A percentile compares a stretch with the other conserved stretches of the same genome.
Conservation (phyloP, 164 flowering plant species). For the Amborella trichopoda region DNA sequence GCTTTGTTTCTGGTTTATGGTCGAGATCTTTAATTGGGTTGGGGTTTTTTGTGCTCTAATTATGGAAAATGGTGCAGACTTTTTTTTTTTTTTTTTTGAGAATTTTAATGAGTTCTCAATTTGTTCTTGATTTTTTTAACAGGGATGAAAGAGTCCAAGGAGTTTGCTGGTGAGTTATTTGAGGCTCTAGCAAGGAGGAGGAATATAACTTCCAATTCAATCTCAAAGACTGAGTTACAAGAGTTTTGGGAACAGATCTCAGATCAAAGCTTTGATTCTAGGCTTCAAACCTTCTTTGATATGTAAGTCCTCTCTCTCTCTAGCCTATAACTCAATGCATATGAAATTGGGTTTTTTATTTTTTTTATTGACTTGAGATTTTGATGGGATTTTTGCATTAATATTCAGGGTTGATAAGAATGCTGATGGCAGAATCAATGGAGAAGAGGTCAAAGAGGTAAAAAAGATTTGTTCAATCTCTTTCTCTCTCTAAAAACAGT, state of each 20-base stretch:
- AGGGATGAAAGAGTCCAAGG: constrained; percentile 60
- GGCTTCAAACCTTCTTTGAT: constrained; percentile 66
- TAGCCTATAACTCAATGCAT: too few relatives aligned
- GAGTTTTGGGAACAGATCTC: constrained; percentile 62
- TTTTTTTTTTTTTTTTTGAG: too few relatives aligned
- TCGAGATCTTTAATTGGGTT: too few relatives aligned
- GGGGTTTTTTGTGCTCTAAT: too few relatives aligned
- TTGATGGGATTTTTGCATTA: background rate
- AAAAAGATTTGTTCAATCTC: background rate
- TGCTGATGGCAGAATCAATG: constrained; percentile 70
- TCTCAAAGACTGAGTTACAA: constrained; percentile 27
- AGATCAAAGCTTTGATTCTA: constrained; percentile 59
- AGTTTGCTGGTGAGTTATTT: constrained; percentile 44
- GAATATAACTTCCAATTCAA: constrained; percentile 19
- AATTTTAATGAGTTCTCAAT: background rate
- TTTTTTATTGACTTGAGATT: background rate
- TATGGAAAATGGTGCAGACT: too few relatives aligned
- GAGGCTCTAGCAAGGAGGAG: constrained; percentile 42
- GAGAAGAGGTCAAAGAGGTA: constrained; percentile 77
- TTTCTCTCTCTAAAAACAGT: background rate
- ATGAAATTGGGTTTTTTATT: background rate
- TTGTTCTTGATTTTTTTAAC: background rate
- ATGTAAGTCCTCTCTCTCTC: too few relatives aligned
- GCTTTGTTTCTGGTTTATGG: too few relatives aligned
- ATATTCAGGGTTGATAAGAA: constrained; percentile 77